These are phyloP conservation scores for Ustilago loliicola DNA, from an alignment of 1,284 basidiomycete genomes.

Conservation along the genomic window DNA sequence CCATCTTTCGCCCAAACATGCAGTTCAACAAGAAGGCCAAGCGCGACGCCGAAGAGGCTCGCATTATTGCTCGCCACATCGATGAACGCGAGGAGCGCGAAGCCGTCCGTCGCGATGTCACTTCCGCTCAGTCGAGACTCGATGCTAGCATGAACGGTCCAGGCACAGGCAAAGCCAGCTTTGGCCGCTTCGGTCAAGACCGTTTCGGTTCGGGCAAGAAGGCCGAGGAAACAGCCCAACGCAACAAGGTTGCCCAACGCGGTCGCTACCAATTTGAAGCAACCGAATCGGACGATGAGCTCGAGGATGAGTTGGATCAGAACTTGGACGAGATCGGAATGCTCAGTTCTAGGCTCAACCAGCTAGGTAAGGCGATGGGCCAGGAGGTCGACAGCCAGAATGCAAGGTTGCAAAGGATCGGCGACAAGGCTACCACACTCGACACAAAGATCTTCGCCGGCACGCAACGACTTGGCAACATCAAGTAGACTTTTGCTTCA, in stretches of 20 bases:
- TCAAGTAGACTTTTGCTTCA: slow-evolving; percentile 44
- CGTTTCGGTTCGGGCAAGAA: slow-evolving; percentile 53
- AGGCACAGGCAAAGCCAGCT: slow-evolving; percentile 50
- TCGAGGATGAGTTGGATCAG: slow-evolving; percentile 82
- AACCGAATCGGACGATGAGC: slow-evolving; percentile 93
- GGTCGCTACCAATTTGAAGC: slow-evolving; percentile 93
- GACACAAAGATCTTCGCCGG: slow-evolving; percentile 68
- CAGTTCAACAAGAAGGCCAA: slow-evolving; percentile 78
- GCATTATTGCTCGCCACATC: slow-evolving; percentile 86
- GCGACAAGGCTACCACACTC: slow-evolving; percentile 65
- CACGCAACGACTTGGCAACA: slow-evolving; percentile 64
- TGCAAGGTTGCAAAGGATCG: slow-evolving; percentile 60
- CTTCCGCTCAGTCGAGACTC: slow-evolving; percentile 87
- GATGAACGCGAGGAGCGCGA: slow-evolving; percentile 85
- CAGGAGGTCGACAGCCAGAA: slow-evolving; percentile 70
- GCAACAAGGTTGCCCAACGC: slow-evolving; percentile 75
- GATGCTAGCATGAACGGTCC: slow-evolving; percentile 76
- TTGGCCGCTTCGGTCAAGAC: slow-evolving; percentile 60
- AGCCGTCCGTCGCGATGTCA: slow-evolving; percentile 75
- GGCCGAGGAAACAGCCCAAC: slow-evolving; percentile 30
- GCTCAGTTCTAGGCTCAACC: slow-evolving; percentile 85
- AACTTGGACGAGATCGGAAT: slow-evolving; percentile 91
- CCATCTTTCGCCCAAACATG: slow-evolving; percentile 82
- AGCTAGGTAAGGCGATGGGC: slow-evolving; percentile 85
- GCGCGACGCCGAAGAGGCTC: slow-evolving; percentile 88